A percentile compares a stretch with the other conserved stretches of the same genome.
These are phyloP conservation scores for Erythrobasidium hasegawianum DNA, from an alignment of 1,284 basidiomycete genomes.

Conservation along the genomic window DNA sequence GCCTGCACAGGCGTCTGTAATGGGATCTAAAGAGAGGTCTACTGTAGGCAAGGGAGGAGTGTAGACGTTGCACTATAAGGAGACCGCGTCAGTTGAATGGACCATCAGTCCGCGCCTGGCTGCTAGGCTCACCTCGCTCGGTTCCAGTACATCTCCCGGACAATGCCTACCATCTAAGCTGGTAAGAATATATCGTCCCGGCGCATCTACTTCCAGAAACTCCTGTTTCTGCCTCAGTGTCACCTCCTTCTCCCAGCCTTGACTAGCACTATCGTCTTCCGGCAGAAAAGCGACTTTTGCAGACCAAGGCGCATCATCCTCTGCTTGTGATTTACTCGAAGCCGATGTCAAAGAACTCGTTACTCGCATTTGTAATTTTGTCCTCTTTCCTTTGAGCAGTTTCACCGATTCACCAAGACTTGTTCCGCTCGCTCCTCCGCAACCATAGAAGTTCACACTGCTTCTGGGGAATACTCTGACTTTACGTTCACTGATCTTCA, in stretches of 20 bases:
- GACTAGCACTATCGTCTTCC: conserved; percentile 49
- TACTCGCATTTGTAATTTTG: conserved; percentile 57
- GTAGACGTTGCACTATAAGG: conserved; percentile 43
- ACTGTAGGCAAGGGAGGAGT: conserved; percentile 41
- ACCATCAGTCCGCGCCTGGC: no score
- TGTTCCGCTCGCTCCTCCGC: conserved; percentile 2
- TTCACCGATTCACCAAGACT: conserved; percentile 61
- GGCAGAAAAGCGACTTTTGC: conserved; percentile 59
- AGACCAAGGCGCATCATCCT: conserved; percentile 67
- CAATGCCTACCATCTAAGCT: conserved; percentile 68
- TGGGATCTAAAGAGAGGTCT: conserved; percentile 70
- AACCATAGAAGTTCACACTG: conserved; percentile 67
- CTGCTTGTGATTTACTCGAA: conserved; percentile 55
- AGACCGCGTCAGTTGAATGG: no score
- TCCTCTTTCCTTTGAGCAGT: conserved; percentile 67
- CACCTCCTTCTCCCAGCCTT: conserved; percentile 62
- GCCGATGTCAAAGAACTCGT: conserved; percentile 59
- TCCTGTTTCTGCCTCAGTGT: conserved; percentile 55
- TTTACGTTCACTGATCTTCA: conserved; percentile 52
- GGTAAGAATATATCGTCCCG: conserved; percentile 78
- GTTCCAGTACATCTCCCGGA: conserved; percentile 74
- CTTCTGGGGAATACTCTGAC: conserved; percentile 74
- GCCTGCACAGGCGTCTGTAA: conserved; percentile 79
- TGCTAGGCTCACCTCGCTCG: conserved; percentile 56
- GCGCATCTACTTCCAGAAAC: conserved; percentile 58